Base-by-base conservation (phyloP, 2,329 filamentous ascomycete genomes). In the Fonsecaea pedrosoi region DNA sequence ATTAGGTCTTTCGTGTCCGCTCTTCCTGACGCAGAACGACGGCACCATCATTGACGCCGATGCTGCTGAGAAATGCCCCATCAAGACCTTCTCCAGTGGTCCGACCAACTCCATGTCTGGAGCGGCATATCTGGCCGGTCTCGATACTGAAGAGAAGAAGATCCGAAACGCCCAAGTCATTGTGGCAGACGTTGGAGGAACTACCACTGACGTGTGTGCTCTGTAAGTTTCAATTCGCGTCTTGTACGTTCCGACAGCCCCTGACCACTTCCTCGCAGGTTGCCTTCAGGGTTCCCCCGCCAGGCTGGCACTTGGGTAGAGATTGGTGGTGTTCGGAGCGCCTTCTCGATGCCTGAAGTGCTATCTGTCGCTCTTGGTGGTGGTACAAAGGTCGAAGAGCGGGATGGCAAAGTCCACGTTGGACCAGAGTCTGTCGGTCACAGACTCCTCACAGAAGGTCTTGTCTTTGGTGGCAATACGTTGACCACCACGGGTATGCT, bases 21-120 rank as follows among this genome's bases (percentile, higher is more conserved):
- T 88, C 0, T 89, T 87, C 68, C 79, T 90, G 48, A 87, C 87
- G 0, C 84, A 88, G 70, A 90, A 90, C 56, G 87, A 89, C 69
- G 87, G 88, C 1, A 89, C 86, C 0, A 79, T 90, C 2, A 76
- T 88, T 7, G 82, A 84, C 3, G 85, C 82, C 0, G 80, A 81
- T 4, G 78, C 81, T 62, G 87, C 87, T 0, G 82, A 85, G 0
- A 77, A 80, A 18, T 77, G 87, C 30, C 88, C 88, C 0, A 88
- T 89, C 58, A 78, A 84, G 54, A 88, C 85, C 0, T 89, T 90
- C 71, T 86, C 85, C 0, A 86, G 83, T 38, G 87, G 87, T 0
- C 85, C 87, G 2, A 89, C 87, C 0, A 90, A 90, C 73, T 87
- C 84, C 64, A 87, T 88, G 80, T 82, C 84, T 58, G 87, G 87